A percentile compares a stretch with the other conserved stretches of the same genome.
Evolutionary conservation across 257 asterid genomes (phyloP).

Genomic region (Petunia axillaris): DNA sequence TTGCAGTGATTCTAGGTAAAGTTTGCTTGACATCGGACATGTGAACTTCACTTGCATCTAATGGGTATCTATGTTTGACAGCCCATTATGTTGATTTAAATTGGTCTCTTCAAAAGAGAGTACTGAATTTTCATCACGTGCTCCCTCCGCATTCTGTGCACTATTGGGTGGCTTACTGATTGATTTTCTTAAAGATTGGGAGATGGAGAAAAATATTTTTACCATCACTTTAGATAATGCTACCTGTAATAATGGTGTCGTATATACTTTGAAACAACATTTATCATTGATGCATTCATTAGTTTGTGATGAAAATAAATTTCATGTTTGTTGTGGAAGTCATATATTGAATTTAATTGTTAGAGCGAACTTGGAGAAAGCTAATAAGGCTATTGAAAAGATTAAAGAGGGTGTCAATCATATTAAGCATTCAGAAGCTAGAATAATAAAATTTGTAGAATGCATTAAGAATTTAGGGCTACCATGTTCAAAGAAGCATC

Average conservation of each 20-base stretch:
- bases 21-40: background rate
- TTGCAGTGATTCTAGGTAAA: background rate
- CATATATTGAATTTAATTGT: background rate
- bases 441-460: background rate
- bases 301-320: background rate
- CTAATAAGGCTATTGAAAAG: background rate
- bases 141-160: background rate
- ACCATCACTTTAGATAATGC: background rate
- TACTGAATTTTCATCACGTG: background rate
- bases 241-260: background rate
- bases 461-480: background rate
- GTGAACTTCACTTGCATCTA: background rate
- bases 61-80: background rate
- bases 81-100: background rate
- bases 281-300: background rate
- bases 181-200: too few relatives aligned
- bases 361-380: background rate
- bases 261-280: background rate
- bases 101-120: background rate
- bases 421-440: background rate
- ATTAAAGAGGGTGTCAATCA: background rate
- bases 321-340: background rate
- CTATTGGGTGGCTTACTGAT: background rate
- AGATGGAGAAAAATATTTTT: background rate
- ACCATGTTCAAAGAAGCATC: background rate